Evolutionary conservation across 768 basidiomycete species (phyloP), one percentile per base, ranked within the genome.

Genomic region (Trametes villosa): DNA sequence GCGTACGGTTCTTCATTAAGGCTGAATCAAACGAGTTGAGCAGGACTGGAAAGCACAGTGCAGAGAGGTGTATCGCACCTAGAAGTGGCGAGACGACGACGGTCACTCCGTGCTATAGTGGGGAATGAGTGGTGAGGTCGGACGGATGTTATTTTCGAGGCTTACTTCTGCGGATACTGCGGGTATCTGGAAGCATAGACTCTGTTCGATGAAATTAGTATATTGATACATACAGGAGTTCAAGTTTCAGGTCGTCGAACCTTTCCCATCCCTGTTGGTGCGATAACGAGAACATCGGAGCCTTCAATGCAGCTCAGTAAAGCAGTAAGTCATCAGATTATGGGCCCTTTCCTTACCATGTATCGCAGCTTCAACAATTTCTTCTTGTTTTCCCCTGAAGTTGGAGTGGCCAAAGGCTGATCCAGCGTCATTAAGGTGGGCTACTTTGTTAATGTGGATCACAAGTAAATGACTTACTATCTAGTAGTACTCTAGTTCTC

Each of bases 231-330:
- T 24, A 15, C 11, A 52, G 12, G 17, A 1, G 44, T 20, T 13
- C 3, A 4, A 22, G 26, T 6, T 3, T 34, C 13, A 15, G 6
- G 17, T 29, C 17, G 33, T 17, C 36, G 26, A 30, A 88, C 92
- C 82, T 94, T 94, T 33, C 92, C 93, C 89, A 94, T 91, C 4
- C 92, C 91, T 11, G 93, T 94, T 0, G 92, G 91, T 18, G 92
- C 92, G 3, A 93, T 79, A 11, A 92, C 89, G 49, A 93, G 81
- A 15, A 93, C 85, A 72, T 93, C 91, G 9, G 73, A 74, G 4
- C 88, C 91, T 91, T 57, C 6, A 36, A 9, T 5, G 29, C 22
- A 59, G 44, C 24, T 40, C 2, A 9, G 22, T 12, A 33, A 11
- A 3, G 2, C 7, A 4, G 1, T 26, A n/a, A 27, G 40, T 12